Base-by-base conservation (phyloP, 176 grass and related monocot genomes). In the Hyparrhenia diplandra region DNA sequence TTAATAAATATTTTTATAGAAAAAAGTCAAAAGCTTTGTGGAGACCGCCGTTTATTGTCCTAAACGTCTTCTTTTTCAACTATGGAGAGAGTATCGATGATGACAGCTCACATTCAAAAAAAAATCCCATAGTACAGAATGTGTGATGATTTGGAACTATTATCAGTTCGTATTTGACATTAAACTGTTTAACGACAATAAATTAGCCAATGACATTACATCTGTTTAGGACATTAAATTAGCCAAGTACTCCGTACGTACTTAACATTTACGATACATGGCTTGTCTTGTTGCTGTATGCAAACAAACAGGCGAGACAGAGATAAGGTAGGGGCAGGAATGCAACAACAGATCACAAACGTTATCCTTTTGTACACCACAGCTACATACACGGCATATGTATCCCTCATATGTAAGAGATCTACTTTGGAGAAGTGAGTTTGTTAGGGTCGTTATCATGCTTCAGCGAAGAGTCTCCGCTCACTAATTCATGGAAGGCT, bases 401-500 rank as follows among this genome's bases (percentile, higher is more conserved):
- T 42, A 25, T 85, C 49, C 77, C 27, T 57, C 20, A 9, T 21
- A 66, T 64, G n/a, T 63, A 36, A 2, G 65, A 25, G 24, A 57
- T 32, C 82, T 94, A 94, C 82, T 95, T 92, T 3, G 87, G 88
- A 63, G 92, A 87, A 13, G 91, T 87, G 20, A 93, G 86, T 57
- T 95, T 99, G 82, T 84, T 85, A 21, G 86, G 87, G 29, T 99
- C 92, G 36, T 86, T 89, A 6, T 93, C 94, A 0, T 84, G 83
- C 77, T 92, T 86, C 46, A 81, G 67, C 37, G 92, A 85, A 21
- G 89, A 87, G 73, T 91, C 89, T 13, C 92, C 93, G 9, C 80
- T 81, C 79, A 95, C 85, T 72, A 99, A 74, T 81, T 99, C 96
- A 42, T 90, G 84, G 67, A 93, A 93, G 21, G 92, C 90, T 73